Evolutionary conservation across 208 protist genomes (phyloP), one percentile per base, ranked within the genome.

Genomic region (Herpetomonas samuelpessoai): DNA sequence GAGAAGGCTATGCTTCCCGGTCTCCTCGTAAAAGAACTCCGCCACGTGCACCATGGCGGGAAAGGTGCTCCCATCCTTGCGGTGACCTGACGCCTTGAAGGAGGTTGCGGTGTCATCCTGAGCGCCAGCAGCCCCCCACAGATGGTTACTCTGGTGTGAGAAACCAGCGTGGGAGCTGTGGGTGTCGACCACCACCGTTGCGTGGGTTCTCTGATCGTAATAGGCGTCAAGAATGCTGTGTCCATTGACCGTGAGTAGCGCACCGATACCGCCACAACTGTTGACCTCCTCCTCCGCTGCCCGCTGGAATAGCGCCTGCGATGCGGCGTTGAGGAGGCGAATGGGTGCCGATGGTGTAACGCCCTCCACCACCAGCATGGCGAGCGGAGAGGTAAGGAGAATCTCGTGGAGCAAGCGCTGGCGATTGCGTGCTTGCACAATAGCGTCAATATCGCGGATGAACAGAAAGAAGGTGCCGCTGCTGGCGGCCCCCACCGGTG

Each of bases 361-460:
- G 35, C 16, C 35, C 10, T 41, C 35, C 35, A 16, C 35, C 10
- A 41, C 35, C 10, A 38, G n/a, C 6, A 60, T 22, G 7, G 26
- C 30, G 16, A 60, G 30, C 28, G 55, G 55, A 35, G 19, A 60
- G 4, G 55, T 60, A 4, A 14, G 35, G 10, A 41, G 35, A 7
- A 41, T 16, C 28, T 52, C 22, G 6, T 21, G 7, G 27, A 65
- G 7, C 16, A 65, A 48, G 19, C 28, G 39, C 12, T 31, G 59
- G n/a, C 24, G 48, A 24, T 55, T 57, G 7, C 48, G 59, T 24
- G 28, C 48, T 3, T 29, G 10, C 26, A 45, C n/a, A 12, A 44
- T 3, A 14, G 30, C 46, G 22, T 14, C 57, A 21, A 68, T 66
- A 21, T 72, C 58, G 21, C 49, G 47, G 30, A 72, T 59, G 61